A percentile compares a stretch with the other conserved stretches of the same genome.
phyloP scores from a whole-genome alignment of 257 asterid genomes.

The Ligustrum vulgare region DNA sequence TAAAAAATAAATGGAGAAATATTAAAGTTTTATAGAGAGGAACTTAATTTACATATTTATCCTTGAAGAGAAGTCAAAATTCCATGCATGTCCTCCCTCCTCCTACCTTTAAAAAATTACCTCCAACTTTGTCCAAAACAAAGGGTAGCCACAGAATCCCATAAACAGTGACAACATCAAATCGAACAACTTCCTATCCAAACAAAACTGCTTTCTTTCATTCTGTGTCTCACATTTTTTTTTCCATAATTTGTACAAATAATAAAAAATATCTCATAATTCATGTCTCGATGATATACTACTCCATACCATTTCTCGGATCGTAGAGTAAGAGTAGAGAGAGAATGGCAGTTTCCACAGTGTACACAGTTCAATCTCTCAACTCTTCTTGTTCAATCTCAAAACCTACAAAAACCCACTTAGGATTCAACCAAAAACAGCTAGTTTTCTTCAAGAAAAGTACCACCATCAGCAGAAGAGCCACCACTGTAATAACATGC shows the following conservation, averaged over 20 bases:
- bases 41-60: neutral
- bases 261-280: no score
- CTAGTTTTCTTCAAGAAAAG: slow-evolving; percentile 44
- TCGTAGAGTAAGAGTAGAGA: neutral
- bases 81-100: neutral
- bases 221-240: slow-evolving; percentile 25
- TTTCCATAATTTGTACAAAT: neutral
- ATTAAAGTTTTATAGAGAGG: no score
- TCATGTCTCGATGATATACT: no score
- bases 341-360: slow-evolving; percentile 78
- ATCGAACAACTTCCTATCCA: neutral
- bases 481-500: slow-evolving; percentile 45
- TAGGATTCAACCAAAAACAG: slow-evolving; percentile 60
- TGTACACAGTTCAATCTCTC: slow-evolving; percentile 68
- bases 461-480: neutral
- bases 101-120: neutral
- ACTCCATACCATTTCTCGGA: neutral
- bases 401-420: slow-evolving; percentile 63
- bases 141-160: slow-evolving; percentile 25
- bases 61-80: neutral
- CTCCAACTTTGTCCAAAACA: slow-evolving; percentile 27
- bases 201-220: slow-evolving; percentile 19
- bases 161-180: slow-evolving; percentile 4
- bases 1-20: no score
- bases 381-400: slow-evolving; percentile 71